Evolutionary conservation across 305 asterid genomes (phyloP).

Genomic region (Ruellia speciosa): DNA sequence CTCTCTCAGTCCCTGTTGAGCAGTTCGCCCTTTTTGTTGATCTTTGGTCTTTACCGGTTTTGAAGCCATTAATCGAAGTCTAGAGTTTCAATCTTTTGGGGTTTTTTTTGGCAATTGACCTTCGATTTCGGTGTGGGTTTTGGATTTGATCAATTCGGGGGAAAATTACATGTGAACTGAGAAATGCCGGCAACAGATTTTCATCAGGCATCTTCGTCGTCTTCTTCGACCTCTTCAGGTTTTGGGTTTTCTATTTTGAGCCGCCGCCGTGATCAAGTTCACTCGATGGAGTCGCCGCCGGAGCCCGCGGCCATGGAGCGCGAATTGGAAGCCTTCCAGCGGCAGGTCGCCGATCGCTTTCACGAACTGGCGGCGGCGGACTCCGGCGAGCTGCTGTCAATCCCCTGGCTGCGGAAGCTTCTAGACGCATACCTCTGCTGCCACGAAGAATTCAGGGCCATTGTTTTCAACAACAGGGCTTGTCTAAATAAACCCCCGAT

Average conservation of each 20-base stretch:
- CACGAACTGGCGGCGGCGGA: conserved; percentile 38
- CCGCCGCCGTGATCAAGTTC: conserved; percentile 69
- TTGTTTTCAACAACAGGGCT: conserved; percentile 39
- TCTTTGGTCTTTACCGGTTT: no score
- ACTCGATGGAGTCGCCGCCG: conserved; percentile 63
- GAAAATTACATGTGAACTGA: conserved; percentile 19
- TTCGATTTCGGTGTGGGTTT: neutral
- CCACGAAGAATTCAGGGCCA: conserved; percentile 63
- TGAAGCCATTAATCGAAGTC: no score
- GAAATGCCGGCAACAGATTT: conserved; percentile 39
- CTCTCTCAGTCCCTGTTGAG: neutral
- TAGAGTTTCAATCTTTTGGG: neutral
- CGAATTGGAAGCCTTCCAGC: conserved; percentile 61
- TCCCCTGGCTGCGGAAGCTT: conserved; percentile 66
- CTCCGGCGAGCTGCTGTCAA: conserved; percentile 50
- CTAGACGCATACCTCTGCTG: conserved; percentile 60
- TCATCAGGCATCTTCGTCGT: conserved; percentile 22
- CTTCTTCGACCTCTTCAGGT: conserved; percentile 14
- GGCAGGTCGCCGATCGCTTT: conserved; percentile 52
- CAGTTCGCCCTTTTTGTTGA: neutral
- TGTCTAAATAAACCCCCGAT: conserved; percentile 41
- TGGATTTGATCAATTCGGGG: neutral
- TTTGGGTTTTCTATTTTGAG: conserved; percentile 29
- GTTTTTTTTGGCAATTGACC: neutral
- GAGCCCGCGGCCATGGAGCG: conserved; percentile 29